Evolutionary conservation across 148 eudicot genomes (phyloP), one percentile per base, ranked within the genome.

Genomic region (Linanthus parryae): DNA sequence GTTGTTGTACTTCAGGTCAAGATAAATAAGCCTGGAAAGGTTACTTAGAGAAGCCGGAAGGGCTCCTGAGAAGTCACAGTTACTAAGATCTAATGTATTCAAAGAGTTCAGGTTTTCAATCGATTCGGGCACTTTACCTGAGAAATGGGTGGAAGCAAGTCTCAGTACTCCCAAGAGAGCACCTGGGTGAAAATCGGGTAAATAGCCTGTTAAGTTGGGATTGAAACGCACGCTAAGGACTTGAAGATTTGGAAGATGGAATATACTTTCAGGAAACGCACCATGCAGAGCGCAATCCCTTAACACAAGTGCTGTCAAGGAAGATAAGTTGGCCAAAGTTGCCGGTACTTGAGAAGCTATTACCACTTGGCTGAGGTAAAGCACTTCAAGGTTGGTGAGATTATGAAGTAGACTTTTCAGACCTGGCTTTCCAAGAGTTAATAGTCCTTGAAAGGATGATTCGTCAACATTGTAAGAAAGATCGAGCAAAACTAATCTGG

Each of bases 111-210:
- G 56, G 16, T 62, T 56, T 14, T 66, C 66, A 20, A 74, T 58
- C 17, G 69, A 70, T 58, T 66, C 22, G 1, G 80, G 72, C 8
- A 75, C 4, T 15, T 36, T 18, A 27, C 80, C 72, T 0, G 50
- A 52, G 13, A 75, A 57, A 15, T 8, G 30, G 11, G 75, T 75
- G 7, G 0, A 1, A 1, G 19, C 0, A 11, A 75, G 60, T n/a
- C 11, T 15, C 15, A 75, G 11, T 2, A 0, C 0, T 28, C n/a
- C 28, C 1, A 70, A 61, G 13, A 56, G 35, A 19, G 21, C 42
- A 0, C 17, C 27, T 7, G 1, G 18, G 13, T 4, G 52, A 62
- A 74, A 74, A 28, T 62, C 66, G 1, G 75, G 75, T 41, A 74
- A 50, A 18, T 22, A 12, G 4, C 74, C 74, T 2, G 10, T 17